A percentile compares a stretch with the other conserved stretches of the same genome.
These are phyloP conservation scores for Hippophae tibetana DNA, from an alignment of 306 rosid species.

Conservation along the genomic window DNA sequence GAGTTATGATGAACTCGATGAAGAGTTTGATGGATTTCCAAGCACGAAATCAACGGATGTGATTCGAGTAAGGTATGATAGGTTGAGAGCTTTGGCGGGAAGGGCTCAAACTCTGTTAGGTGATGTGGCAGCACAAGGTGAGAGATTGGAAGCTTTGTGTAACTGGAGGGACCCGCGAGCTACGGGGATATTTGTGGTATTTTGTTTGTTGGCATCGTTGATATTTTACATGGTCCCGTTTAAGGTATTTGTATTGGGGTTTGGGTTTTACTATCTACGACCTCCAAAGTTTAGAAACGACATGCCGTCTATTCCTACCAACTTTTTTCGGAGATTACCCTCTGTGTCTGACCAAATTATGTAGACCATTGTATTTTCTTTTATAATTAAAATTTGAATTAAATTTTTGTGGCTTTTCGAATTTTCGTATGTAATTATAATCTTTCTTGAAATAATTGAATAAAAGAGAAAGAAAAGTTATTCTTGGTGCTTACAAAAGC, in stretches of 20 bases:
- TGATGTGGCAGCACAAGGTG: slow-evolving; percentile 90
- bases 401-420: too few relatives aligned
- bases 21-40: slow-evolving; percentile 78
- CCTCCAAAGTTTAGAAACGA: slow-evolving; percentile 76
- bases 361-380: slow-evolving; percentile 13
- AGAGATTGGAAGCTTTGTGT: slow-evolving; percentile 67
- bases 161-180: slow-evolving; percentile 84
- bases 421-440: too few relatives aligned
- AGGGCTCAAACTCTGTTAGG: slow-evolving; percentile 66
- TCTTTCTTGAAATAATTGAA: too few relatives aligned
- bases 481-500: too few relatives aligned
- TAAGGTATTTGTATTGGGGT: slow-evolving; percentile 38
- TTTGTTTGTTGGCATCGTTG: slow-evolving; percentile 58
- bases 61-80: slow-evolving; percentile 53
- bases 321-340: slow-evolving; percentile 67
- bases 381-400: too few relatives aligned
- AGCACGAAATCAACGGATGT: slow-evolving; percentile 37
- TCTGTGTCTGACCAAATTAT: slow-evolving; percentile 67
- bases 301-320: slow-evolving; percentile 65
- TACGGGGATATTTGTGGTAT: slow-evolving; percentile 59
- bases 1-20: slow-evolving; percentile 65
- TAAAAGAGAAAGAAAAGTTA: too few relatives aligned
- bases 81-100: slow-evolving; percentile 66
- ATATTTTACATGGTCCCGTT: slow-evolving; percentile 63
- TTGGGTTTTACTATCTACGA: slow-evolving; percentile 55